Base-by-base conservation (phyloP, 2,329 filamentous ascomycete species). In the Colletotrichum karsti region DNA sequence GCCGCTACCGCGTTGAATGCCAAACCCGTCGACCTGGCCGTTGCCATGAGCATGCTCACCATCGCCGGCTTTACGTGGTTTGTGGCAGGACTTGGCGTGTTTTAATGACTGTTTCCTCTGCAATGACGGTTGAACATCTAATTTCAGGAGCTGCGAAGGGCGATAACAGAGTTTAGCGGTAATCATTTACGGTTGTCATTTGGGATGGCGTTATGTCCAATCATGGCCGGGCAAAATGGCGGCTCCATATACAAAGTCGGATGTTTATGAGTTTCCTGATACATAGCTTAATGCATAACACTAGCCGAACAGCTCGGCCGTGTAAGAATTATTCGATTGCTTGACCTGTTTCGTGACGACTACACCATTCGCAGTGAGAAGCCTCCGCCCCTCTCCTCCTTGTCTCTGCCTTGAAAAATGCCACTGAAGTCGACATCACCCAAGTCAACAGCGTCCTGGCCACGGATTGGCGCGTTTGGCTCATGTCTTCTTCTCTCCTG, bases 391-490 rank as follows among this genome's bases (percentile, higher is more conserved):
- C 83, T 84, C 76, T 91, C 89, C 75, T 91, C 90, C 71, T 83
- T 87, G 59, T 91, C 87, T 35, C 90, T 85, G 2, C 89, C 88
- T 10, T 89, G 87, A 77, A 94, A 93, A 41, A 94, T 91, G 70
- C 90, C 87, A 60, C 88, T 90, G 74, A 94, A 90, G 78, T 94
- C 92, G 10, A 87, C 82, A 3, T 83, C 81, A 0, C 85, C 84
- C 3, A 90, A 72, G 5, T 84, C 82, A 1, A 86, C 83, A 2
- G 88, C 89, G 64, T 88, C 88, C 56, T 92, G 90, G 0, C 94
- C 95, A 33, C 95, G 85, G 41, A 88, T 88, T 0, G 96, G 96
- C 7, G 96, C 96, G 78, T 94, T 91, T 1, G 96, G 96, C 68
- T 90, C 89, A 67, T 88, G 85, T 39, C 88, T 85, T 71, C 93